Base-by-base conservation (phyloP, 2,329 filamentous ascomycete genomes). In the Diplodia sapinea region DNA sequence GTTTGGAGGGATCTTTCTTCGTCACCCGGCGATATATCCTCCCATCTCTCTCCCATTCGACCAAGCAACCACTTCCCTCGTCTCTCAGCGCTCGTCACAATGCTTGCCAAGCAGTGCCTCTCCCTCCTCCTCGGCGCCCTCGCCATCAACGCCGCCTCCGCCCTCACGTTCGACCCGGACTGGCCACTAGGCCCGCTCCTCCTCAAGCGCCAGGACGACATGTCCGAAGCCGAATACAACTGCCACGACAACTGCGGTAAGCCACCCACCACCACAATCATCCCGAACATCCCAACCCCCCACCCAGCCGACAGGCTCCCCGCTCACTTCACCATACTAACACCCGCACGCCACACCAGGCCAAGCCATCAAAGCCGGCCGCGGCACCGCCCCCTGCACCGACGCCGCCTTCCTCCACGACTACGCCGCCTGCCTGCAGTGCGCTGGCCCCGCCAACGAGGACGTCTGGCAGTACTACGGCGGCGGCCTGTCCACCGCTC, bases 391-490 rank as follows among this genome's bases (percentile, higher is more conserved):
- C 40, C 50, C 51, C 6, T 78, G 75, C 69, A 64, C 71, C 31
- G 71, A 72, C 52, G 26, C 33, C 3, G 68, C 74, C 1, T 75
- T 72, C n/a, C 75, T 73, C 70, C 75, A 70, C 9, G 66, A 72
- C 17, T 70, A 78, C n/a, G 68, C 70, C 13, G 73, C 67, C 5
- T 78, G 77, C 70, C 76, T 84, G 33, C 73, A 80, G 56, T 84
- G 82, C 68, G 82, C 82, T 51, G 64, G 64, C 29, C 15, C 52
- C 9, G 69, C 78, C 38, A 72, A 78, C 23, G 79, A 77, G 64
- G 73, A 82, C 36, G 81, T 84, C 70, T 84, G 82, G 82, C 71
- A 77, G 52, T 76, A 79, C 69, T 84, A 84, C 61, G 79, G 81
- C 17, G 67, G 81, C 68, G 76, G 77, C 40, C 61, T 76, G n/a